Base-by-base conservation (phyloP, 768 basidiomycete species). In the Phallus indusiatus region DNA sequence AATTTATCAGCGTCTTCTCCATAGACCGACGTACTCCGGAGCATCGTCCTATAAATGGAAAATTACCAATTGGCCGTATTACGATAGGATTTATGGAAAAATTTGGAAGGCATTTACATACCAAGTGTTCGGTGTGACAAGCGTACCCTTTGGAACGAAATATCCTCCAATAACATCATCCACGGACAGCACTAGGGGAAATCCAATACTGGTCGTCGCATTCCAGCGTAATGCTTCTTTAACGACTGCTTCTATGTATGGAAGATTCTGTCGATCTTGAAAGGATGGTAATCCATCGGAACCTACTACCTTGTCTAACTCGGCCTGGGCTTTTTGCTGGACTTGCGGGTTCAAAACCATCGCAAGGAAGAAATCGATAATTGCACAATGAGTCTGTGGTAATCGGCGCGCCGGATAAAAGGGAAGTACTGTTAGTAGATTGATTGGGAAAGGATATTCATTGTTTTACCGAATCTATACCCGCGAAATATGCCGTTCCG, bases 1-100 rank as follows among this genome's bases (percentile, higher is more conserved):
- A 28, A 28, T 28, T 28, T 28, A 28, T 28, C 68, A 1, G 84
- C 70, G 57, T 82, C 70, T 0, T 78, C 28, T 28, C 28, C 28
- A 7, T 28, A 28, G 28, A 28, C 7, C 7, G 28, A 28, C 28
- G 28, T 7, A 28, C 7, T 28, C 28, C 28, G 28, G 28, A 28
- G 28, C 7, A 28, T 3, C 28, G 28, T 28, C 28, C 28, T 28
- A 28, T 28, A 28, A 3, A 28, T 28, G n/a, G n/a, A n/a, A n/a
- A n/a, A n/a, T n/a, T n/a, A n/a, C n/a, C n/a, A n/a, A n/a, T n/a
- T n/a, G n/a, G n/a, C n/a, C n/a, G n/a, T n/a, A n/a, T n/a, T n/a
- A n/a, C n/a, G 7, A 3, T 28, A 28, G 4, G 28, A 7, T 82
- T 57, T 53, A 35, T n/a, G n/a, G n/a, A 36, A 18, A 60, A 33